phyloP scores from a whole-genome alignment of 2,329 filamentous ascomycete genomes.

The Cryphonectria japonica region DNA sequence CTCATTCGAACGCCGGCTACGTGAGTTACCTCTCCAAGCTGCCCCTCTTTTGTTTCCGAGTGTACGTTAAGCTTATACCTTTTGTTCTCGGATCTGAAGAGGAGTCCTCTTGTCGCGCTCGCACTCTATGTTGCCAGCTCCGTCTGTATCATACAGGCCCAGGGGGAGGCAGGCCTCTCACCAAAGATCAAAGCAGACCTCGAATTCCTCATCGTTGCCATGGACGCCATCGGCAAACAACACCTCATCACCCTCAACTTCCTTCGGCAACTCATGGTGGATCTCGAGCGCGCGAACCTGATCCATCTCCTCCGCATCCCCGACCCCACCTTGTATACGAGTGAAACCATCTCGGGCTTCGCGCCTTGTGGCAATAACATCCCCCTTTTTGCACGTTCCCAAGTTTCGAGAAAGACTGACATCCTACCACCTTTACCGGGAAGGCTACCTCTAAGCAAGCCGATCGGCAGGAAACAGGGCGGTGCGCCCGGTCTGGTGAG shows the following conservation, averaged over 20 bases:
- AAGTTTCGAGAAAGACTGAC: constrained; percentile 45
- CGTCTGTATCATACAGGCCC: constrained; percentile 80
- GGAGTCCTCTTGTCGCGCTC: constrained; percentile 79
- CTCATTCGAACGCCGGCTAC: constrained; percentile 67
- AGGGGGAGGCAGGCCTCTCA: constrained; percentile 60
- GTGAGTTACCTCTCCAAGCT: constrained; percentile 53
- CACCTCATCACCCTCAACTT: constrained; percentile 83
- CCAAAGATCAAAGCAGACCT: constrained; percentile 55
- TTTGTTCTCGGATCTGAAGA: constrained; percentile 46
- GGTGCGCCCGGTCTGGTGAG: background rate
- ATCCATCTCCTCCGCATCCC: constrained; percentile 21
- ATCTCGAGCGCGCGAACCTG: constrained; percentile 59
- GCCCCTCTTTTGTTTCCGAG: background rate
- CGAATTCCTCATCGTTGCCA: constrained; percentile 76
- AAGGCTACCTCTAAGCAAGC: constrained; percentile 45
- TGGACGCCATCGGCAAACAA: constrained; percentile 74
- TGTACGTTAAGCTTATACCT: constrained; percentile 2
- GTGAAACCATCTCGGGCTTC: constrained; percentile 35
- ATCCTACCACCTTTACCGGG: constrained; percentile 49
- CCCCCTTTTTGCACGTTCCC: constrained; percentile 52
- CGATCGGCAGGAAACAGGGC: constrained; percentile 56
- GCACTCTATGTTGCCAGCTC: constrained; percentile 84
- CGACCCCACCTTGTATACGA: background rate
- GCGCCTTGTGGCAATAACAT: constrained; percentile 41
- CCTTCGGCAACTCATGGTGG: constrained; percentile 81